Base-by-base conservation (phyloP, 495 filamentous ascomycete genomes). In the Lasiosphaeria miniovina region DNA sequence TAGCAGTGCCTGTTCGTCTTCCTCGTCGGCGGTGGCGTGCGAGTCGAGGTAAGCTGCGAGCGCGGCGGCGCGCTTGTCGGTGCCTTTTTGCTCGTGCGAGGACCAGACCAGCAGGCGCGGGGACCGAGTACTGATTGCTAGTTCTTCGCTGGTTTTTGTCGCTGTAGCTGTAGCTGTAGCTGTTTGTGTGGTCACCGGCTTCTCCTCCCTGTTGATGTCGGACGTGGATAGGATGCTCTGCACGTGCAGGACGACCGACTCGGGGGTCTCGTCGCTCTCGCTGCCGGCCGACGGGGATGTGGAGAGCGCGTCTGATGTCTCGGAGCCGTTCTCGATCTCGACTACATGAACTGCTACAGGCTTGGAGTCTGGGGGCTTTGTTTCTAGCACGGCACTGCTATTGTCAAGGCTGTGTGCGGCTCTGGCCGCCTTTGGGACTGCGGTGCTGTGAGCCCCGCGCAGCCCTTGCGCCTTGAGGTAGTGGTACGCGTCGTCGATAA, bases 11-110 rank as follows among this genome's bases (percentile, higher is more conserved):
- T n/a, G 24, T 11, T 11, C n/a, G 51, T 43, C 46, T 4, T 32
- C 49, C 17, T 34, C n/a, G 40, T 62, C 53, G 35, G 45, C 52
- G 4, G 58, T 54, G 4, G 58, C 52, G 55, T 64, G 66, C 6
- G 61, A 52, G 10, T 61, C 46, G 24, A 63, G 64, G 40, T 55
- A 66, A 2, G 31, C 3, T 8, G 32, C 51, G 6, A 53, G 17
- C n/a, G 31, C 11, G 4, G 51, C 51, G 4, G 51, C 51, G 32
- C 10, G 4, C 4, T 34, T 8, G 33, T 64, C 55, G 36, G 63
- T 62, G 9, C 67, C 68, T 12, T 62, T 61, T 58, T 68, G 61
- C 11, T 71, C 69, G 11, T 64, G 49, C 7, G 71, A 68, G 34
- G 62, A 64, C 62, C 64, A 68, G 33, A 73, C 64, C 5, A 73